Evolutionary conservation across 23 red algal species (phyloP).

Genomic region (Gracilaria vermiculophylla): DNA sequence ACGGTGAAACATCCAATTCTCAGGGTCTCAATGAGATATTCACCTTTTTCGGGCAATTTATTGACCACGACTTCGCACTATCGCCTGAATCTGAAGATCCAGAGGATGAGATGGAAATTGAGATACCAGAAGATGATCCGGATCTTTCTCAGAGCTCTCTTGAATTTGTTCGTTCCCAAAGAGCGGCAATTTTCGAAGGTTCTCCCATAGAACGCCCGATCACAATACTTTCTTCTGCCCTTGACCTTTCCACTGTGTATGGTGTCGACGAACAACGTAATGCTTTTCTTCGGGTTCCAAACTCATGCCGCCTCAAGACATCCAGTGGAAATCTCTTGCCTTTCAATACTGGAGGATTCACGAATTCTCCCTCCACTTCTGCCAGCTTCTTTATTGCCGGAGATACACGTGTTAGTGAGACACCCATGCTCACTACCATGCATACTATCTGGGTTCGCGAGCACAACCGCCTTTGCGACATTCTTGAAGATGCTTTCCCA

Average conservation of each 20-base stretch:
- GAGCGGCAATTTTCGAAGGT: background rate
- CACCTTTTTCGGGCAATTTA: conserved; percentile 55
- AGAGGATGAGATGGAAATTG: background rate
- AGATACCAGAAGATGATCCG: conserved; percentile 5
- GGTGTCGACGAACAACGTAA: conserved; percentile 26
- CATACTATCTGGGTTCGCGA: conserved; percentile 53
- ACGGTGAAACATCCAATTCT: background rate
- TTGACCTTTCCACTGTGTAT: conserved; percentile 58
- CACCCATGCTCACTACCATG: conserved; percentile 27
- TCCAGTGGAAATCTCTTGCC: conserved; percentile 12
- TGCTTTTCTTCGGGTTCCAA: conserved; percentile 5
- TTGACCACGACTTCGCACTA: conserved; percentile 50
- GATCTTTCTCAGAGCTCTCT: background rate
- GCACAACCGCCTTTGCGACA: conserved; percentile 49
- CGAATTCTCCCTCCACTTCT: conserved; percentile 27
- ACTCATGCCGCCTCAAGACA: conserved; percentile 30
- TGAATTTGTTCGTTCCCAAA: conserved; percentile 19
- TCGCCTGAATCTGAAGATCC: conserved; percentile 17
- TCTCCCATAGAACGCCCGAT: conserved; percentile 9
- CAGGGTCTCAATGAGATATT: conserved; percentile 35
- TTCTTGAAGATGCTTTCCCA: conserved; percentile 13
- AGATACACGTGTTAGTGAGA: conserved; percentile 45
- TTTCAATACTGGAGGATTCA: background rate
- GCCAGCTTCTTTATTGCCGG: conserved; percentile 46
- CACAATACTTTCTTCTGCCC: conserved; percentile 38